A percentile compares a stretch with the other conserved stretches of the same genome.
These are phyloP conservation scores for Paspalum vaginatum DNA, from an alignment of 176 grass and related monocot species.

Conservation along the genomic window DNA sequence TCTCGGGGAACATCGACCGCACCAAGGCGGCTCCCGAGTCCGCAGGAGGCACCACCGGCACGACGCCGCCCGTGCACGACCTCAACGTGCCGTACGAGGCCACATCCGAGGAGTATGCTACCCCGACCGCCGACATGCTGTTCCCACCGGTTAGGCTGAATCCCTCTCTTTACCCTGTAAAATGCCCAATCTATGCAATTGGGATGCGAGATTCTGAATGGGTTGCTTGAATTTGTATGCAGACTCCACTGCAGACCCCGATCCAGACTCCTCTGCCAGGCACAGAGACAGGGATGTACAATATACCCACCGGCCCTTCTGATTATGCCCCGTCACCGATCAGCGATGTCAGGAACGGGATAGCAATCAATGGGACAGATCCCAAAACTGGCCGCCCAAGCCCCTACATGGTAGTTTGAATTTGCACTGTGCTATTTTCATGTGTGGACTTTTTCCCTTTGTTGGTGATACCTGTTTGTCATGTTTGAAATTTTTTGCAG, in stretches of 20 bases:
- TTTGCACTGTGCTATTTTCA: not conserved
- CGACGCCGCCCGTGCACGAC: slow-evolving; percentile 69
- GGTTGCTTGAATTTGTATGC: slow-evolving; percentile 6
- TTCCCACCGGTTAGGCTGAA: slow-evolving; percentile 67
- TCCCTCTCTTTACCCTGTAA: not conserved
- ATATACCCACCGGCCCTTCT: slow-evolving; percentile 79
- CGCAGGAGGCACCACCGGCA: slow-evolving; percentile 24
- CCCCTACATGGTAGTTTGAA: slow-evolving; percentile 71
- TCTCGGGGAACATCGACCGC: slow-evolving; percentile 66
- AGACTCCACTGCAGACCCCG: slow-evolving; percentile 85
- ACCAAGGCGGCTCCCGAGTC: slow-evolving; percentile 8
- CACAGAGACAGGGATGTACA: slow-evolving; percentile 70
- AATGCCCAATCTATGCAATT: slow-evolving; percentile 29
- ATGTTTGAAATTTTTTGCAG: slow-evolving; percentile 50
- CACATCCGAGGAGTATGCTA: slow-evolving; percentile 93
- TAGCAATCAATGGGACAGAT: slow-evolving; percentile 51
- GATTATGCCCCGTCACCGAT: slow-evolving; percentile 89
- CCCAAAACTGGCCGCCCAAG: slow-evolving; percentile 65
- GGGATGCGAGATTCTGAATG: not conserved
- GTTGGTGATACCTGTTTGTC: not conserved
- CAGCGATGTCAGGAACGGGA: slow-evolving; percentile 69
- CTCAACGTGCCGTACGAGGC: slow-evolving; percentile 97
- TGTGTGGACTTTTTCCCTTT: not conserved
- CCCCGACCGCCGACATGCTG: slow-evolving; percentile 82
- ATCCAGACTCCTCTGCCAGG: slow-evolving; percentile 78